Percentiles rank a stretch among this genome's conserved stretches.
Conservation (phyloP, 495 filamentous ascomycete genomes). For the Hypoxylon fuscum region DNA sequence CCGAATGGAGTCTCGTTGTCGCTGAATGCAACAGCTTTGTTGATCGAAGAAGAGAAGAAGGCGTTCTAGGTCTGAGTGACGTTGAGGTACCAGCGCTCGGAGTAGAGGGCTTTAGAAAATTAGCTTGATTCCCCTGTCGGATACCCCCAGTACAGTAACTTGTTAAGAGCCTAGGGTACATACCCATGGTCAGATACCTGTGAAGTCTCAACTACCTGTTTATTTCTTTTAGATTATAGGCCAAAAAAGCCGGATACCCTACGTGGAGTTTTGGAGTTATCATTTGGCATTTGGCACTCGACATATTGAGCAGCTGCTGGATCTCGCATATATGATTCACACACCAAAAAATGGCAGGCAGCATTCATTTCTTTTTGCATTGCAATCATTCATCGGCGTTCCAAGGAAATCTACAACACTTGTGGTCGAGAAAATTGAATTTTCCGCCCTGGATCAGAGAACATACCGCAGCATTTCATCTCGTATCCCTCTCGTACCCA, state of each 20-base stretch:
- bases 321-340: constrained; percentile 20
- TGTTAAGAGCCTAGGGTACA: not conserved
- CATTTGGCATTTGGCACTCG: constrained; percentile 17
- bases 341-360: constrained; percentile 10
- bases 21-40: constrained; percentile 93
- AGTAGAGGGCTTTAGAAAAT: constrained; percentile 82
- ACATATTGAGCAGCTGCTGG: constrained; percentile 20
- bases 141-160: not conserved
- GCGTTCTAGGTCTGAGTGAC: constrained; percentile 74
- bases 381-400: constrained; percentile 20
- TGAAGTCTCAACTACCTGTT: constrained; percentile 12
- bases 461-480: constrained; percentile 18
- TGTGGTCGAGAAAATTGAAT: constrained; percentile 8
- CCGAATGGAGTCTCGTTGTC: constrained; percentile 89
- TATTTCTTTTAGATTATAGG: constrained; percentile 14
- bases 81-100: constrained; percentile 90
- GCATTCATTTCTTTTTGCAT: constrained; percentile 21
- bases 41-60: constrained; percentile 84
- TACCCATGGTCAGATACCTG: not conserved
- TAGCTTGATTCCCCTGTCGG: constrained; percentile 44
- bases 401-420: constrained; percentile 5
- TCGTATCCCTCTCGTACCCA: not conserved
- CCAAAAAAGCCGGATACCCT: constrained; percentile 24
- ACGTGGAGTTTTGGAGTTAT: constrained; percentile 37
- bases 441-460: constrained; percentile 3